phyloP scores from a whole-genome alignment of 148 eudicot genomes.

The Chenopodium suecicum region DNA sequence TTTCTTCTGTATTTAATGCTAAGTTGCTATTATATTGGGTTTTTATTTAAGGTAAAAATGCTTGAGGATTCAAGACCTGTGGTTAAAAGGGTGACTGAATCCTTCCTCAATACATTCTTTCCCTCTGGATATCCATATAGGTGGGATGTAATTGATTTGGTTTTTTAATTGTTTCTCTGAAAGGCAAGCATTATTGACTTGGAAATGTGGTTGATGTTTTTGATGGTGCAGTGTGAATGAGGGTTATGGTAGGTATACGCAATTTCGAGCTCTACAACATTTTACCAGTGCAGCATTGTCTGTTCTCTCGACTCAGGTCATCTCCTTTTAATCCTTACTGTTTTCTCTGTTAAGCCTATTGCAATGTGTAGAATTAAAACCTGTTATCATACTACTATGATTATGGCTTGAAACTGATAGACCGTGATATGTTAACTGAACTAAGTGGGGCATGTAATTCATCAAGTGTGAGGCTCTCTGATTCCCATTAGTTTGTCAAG shows the following conservation, averaged over 20 bases:
- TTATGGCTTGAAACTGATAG: not conserved
- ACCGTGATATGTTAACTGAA: not conserved
- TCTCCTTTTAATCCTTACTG: constrained; percentile 26
- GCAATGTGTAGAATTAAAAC: not conserved
- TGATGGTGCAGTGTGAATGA: constrained; percentile 79
- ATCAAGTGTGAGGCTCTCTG: not conserved
- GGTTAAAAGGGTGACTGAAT: constrained; percentile 54
- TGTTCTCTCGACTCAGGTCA: constrained; percentile 97
- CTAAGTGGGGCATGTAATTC: not conserved
- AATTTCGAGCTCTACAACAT: constrained; percentile 91
- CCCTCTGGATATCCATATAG: constrained; percentile 98
- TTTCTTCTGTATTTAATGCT: not conserved
- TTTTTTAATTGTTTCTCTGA: not conserved
- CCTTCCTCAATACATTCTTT: constrained; percentile 80
- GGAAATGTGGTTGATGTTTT: constrained; percentile 6
- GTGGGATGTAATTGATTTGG: constrained; percentile 31
- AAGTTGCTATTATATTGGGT: not conserved
- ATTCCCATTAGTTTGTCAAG: not conserved
- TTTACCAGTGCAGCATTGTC: constrained; percentile 89
- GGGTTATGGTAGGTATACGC: constrained; percentile 93
- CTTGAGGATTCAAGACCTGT: constrained; percentile 77
- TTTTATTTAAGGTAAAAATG: constrained; percentile 51
- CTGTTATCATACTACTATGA: not conserved
- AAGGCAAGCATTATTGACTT: not conserved
- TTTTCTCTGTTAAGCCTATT: not conserved